Evolutionary conservation across 768 basidiomycete genomes (phyloP), one percentile per base, ranked within the genome.

Genomic region (Naganishia friedmannii): DNA sequence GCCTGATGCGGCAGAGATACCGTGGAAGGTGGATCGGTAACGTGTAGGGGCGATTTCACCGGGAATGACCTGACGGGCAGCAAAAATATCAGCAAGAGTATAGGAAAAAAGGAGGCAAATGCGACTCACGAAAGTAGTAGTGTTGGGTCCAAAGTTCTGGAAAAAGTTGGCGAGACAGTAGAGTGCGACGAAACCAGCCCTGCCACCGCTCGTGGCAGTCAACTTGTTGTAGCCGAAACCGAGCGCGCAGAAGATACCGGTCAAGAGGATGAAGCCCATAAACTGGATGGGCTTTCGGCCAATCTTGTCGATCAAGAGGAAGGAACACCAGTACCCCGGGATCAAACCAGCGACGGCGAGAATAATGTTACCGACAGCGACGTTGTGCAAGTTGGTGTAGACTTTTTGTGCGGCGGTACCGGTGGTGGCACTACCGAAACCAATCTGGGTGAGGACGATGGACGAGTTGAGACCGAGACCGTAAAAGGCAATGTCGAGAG

Each of bases 401-500:
- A 70, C 68, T 45, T 67, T 68, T 48, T 71, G 54, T 15, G 69
- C 57, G 23, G 75, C 70, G 46, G 75, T 42, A 23, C 72, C 74
- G 48, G 68, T 73, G n/a, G 74, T 72, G 23, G 86, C 80, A 12
- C 80, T 78, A 63, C 90, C 91, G 77, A 89, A 91, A 67, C 81
- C 82, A 76, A 93, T 92, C 34, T 89, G 86, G 65, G 83, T 80
- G 58, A 94, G 84, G 72, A 94, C 89, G 77, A 88, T 87, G 42
- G 86, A 84, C 3, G 88, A 90, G 82, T 94, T 94, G 68, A 95
- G 85, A 67, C 91, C 89, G 45, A 95, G 85, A 65, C 91, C 92
- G 79, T 93, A 93, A 83, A 91, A 93, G 10, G 91, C 65, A 21
- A 70, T 29, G 74, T 91, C 91, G 29, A 92, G 86, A 10, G 91